Conservation (phyloP, 495 filamentous ascomycete genomes). For the Aspergillus baeticus region DNA sequence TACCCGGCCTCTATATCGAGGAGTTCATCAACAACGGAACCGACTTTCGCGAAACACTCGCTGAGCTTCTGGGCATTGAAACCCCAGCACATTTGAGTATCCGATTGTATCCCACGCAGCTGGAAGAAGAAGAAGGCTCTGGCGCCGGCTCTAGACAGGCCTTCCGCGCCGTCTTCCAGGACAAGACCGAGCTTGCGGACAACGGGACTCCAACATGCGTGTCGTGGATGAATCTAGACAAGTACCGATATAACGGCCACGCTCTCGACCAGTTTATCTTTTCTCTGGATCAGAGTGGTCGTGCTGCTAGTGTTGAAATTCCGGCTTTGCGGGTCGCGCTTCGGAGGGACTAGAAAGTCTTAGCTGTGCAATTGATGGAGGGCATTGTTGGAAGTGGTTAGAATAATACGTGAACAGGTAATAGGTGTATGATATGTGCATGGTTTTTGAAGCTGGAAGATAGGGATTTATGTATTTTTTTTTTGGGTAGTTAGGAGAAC, state of each 20-base stretch:
- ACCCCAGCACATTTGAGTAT: slow-evolving; percentile 35
- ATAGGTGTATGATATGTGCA: no score
- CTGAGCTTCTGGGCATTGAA: slow-evolving; percentile 28
- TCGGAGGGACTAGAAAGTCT: not conserved
- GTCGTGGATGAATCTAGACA: slow-evolving; percentile 49
- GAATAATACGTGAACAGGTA: no score
- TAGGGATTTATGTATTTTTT: not conserved
- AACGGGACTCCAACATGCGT: slow-evolving; percentile 36
- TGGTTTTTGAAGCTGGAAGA: no score
- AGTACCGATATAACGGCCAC: slow-evolving; percentile 36
- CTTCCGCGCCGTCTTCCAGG: slow-evolving; percentile 47
- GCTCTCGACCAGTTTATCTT: slow-evolving; percentile 54
- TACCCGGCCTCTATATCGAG: slow-evolving; percentile 48
- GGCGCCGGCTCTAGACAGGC: slow-evolving; percentile 24
- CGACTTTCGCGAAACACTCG: slow-evolving; percentile 33
- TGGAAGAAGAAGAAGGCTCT: not conserved
- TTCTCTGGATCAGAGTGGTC: slow-evolving; percentile 34
- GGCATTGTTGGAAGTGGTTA: no score
- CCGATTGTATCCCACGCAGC: slow-evolving; percentile 45
- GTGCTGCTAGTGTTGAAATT: slow-evolving; percentile 41
- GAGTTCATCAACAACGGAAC: slow-evolving; percentile 50
- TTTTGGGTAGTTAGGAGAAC: no score
- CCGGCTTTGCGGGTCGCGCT: slow-evolving; percentile 35
- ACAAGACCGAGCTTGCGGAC: slow-evolving; percentile 29
- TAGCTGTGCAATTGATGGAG: no score